Conservation (phyloP, 345 rosid species). For the Camelina laxa region DNA sequence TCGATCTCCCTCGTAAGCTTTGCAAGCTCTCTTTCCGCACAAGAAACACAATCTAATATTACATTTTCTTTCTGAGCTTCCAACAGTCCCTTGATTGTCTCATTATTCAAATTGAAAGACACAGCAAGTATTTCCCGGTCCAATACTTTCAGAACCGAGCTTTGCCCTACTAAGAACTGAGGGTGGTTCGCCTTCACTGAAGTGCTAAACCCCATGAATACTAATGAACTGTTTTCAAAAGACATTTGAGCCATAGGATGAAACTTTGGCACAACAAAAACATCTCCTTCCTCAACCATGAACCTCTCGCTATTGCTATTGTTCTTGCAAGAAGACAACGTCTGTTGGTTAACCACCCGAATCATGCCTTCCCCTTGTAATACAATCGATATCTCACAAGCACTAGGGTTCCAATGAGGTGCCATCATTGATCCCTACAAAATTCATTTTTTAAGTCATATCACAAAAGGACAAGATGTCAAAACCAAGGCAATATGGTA, state of each 20-base stretch:
- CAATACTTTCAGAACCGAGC: conserved; percentile 57
- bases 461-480: not conserved
- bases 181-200: conserved; percentile 58
- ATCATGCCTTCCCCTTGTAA: conserved; percentile 78
- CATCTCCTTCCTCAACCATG: conserved; percentile 73
- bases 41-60: conserved; percentile 78
- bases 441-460: not conserved
- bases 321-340: conserved; percentile 43
- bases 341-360: conserved; percentile 54
- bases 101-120: conserved; percentile 60
- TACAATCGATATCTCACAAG: conserved; percentile 72
- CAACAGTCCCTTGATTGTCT: conserved; percentile 57
- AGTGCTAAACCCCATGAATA: conserved; percentile 91
- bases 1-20: conserved; percentile 59
- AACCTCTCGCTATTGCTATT: conserved; percentile 59
- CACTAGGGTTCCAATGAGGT: conserved; percentile 92
- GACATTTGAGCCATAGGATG: conserved; percentile 93
- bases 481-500: not conserved
- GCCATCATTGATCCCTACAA: conserved; percentile 90
- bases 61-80: conserved; percentile 53
- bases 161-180: conserved; percentile 69
- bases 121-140: conserved; percentile 52
- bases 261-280: conserved; percentile 69
- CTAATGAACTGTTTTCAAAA: conserved; percentile 69
- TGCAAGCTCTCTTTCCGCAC: conserved; percentile 78